Evolutionary conservation across 306 rosid species (phyloP).

Genomic region (Pyrus pyrifolia): DNA sequence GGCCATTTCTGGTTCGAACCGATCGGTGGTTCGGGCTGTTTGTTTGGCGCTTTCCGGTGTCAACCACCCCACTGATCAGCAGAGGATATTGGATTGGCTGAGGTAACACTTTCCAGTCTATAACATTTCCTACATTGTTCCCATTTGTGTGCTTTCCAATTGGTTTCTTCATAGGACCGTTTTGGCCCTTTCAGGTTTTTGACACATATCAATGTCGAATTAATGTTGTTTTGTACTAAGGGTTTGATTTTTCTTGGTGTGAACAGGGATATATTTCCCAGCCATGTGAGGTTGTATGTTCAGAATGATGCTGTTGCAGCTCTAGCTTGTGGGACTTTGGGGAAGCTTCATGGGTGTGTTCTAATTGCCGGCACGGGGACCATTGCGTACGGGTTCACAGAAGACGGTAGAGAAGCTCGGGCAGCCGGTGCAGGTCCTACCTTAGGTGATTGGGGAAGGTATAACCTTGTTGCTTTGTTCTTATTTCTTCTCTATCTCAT

Average conservation of each 20-base stretch:
- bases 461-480: background rate
- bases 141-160: background rate
- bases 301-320: conserved; percentile 96
- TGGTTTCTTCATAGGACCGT: background rate
- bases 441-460: conserved; percentile 99
- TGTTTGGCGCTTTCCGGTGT: conserved; percentile 92
- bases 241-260: conserved; percentile 13
- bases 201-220: background rate
- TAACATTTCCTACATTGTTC: background rate
- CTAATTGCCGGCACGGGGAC: conserved; percentile 91
- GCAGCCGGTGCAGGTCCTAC: conserved; percentile 96
- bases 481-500: background rate
- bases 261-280: conserved; percentile 72
- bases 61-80: conserved; percentile 84
- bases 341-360: conserved; percentile 90
- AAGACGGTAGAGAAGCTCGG: conserved; percentile 88
- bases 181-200: background rate
- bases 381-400: conserved; percentile 85
- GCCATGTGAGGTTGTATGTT: conserved; percentile 70
- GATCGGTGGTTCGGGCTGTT: conserved; percentile 84
- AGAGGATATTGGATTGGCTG: conserved; percentile 69
- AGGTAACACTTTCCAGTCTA: conserved; percentile 37
- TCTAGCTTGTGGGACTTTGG: conserved; percentile 84
- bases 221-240: background rate
- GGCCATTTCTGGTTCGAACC: conserved; percentile 59